Base-by-base conservation (phyloP, 345 rosid species). In the Rhizophora mangle region DNA sequence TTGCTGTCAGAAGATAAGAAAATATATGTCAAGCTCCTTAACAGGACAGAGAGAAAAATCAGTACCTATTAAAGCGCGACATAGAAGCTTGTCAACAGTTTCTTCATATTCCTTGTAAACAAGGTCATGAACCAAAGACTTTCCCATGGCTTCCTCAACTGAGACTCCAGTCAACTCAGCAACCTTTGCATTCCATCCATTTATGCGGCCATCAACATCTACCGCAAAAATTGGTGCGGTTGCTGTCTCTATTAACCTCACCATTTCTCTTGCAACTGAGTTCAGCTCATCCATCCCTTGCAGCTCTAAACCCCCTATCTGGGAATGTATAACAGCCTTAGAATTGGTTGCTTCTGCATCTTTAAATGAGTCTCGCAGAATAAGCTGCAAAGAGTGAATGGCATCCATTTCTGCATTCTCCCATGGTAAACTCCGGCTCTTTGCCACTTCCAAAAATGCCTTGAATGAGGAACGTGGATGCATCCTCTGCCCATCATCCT, bases 371-470 rank as follows among this genome's bases (percentile, higher is more conserved):
- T 96, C 99, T 65, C 98, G 84, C 68, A 96, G 70, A 78, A 96
- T 96, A 67, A 96, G 93, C 85, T 92, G 99, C 79, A 92, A 76
- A n/a, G 99, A 92, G 74, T 92, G 99, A 72, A 96, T 92, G 24
- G 98, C 99, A 78, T 96, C 99, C 98, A 96, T 90, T 83, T 96
- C 99, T 20, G 96, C 95, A 69, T 84, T 85, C 77, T 96, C 99
- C 98, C 97, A 90, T 16, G 93, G 97, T 78, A 84, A 82, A 81
- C 99, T 89, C 29, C 93, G 89, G 68, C 96, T 90, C 85, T 90
- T 96, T 52, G 89, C 99, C 81, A 96, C 99, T 84, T 92, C 99
- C 64, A 96, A 83, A 77, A 96, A 96, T 31, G 98, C 97, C 87
- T 90, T 84, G 83, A 96, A 96, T 18, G 99, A 96, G 36, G 95